Evolutionary conservation across 2,329 filamentous ascomycete genomes (phyloP).

Genomic region (Fusarium buxicola): DNA sequence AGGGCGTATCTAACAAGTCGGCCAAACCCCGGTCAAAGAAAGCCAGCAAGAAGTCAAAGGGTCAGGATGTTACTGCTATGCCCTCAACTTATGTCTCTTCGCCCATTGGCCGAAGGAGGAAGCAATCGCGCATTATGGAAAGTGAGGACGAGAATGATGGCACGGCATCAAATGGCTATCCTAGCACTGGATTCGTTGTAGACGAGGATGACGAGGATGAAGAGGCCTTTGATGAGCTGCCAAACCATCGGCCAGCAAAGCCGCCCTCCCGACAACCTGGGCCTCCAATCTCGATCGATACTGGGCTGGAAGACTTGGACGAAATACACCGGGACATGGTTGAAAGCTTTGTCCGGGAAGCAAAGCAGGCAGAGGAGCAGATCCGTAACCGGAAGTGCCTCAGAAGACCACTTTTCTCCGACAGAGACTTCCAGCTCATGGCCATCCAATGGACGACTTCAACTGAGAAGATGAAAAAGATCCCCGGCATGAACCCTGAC

Average conservation of each 20-base stretch:
- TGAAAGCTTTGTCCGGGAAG: conserved; percentile 72
- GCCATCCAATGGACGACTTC: conserved; percentile 74
- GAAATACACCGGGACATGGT: conserved; percentile 73
- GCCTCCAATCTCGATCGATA: conserved; percentile 69
- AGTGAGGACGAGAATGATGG: conserved; percentile 54
- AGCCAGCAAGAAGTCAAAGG: conserved; percentile 52
- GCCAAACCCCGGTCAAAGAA: conserved; percentile 50
- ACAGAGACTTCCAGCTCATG: conserved; percentile 78
- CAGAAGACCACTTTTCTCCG: conserved; percentile 72
- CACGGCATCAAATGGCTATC: conserved; percentile 60
- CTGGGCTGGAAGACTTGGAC: conserved; percentile 64
- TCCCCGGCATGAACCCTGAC: conserved; percentile 71
- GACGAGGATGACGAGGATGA: conserved; percentile 53
- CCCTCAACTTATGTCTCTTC: conserved; percentile 64
- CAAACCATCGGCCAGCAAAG: conserved; percentile 53
- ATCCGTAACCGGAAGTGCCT: conserved; percentile 70
- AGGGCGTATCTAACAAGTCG: conserved; percentile 47
- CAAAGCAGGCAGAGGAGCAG: conserved; percentile 68
- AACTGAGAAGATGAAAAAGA: conserved; percentile 69
- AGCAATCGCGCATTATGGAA: conserved; percentile 41
- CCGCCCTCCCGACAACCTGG: conserved; percentile 54
- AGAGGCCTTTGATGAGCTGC: conserved; percentile 61
- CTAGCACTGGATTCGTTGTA: conserved; percentile 62
- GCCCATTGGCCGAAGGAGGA: conserved; percentile 55
- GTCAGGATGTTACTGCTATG: conserved; percentile 55